Base-by-base conservation (phyloP, 495 filamentous ascomycete genomes). In the Ramalina intermedia region DNA sequence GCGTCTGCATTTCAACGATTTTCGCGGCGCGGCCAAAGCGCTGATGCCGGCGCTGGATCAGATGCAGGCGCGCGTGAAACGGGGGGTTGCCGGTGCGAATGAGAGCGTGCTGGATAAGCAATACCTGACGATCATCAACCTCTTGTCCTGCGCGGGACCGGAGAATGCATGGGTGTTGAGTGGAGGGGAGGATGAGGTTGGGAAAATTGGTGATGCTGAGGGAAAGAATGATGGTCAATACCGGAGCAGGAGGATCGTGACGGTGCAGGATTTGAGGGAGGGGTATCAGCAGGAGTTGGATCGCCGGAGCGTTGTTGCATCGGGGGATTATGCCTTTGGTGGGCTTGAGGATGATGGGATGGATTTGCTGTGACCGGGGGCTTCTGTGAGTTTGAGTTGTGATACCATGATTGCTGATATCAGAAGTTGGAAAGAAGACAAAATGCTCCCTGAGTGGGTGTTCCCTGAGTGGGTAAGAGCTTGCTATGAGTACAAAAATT, bases 281-380 rank as follows among this genome's bases (percentile, higher is more conserved):
- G 82, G 84, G 60, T 96, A 91, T 66, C 84, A 91, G 62, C 73
- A 69, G 16, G 88, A 96, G 64, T 67, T 96, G 56, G 93, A 98
- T 63, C 73, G 85, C 42, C 78, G 75, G 36, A 77, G 70, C 46
- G 65, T 74, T 23, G 72, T 83, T 52, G 74, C 79, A 58, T 66
- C 68, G 21, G 80, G 79, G 8, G 67, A 76, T 53, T 84, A 72
- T 70, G 73, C 78, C 47, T 77, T 83, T 58, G 70, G 70, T 16
- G 61, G 66, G 42, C 50, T 51, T n/a, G 67, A 64, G 20, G 56
- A 44, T n/a, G 21, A 52, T 21, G 48, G 44, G 46, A 59, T 59
- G 57, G 57, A 59, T 54, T 21, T 59, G 50, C 27, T 49, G 40
- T 54, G 40, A 49, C 35, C 1, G 12, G 12, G 7, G 7, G 29